Base-by-base conservation (phyloP, 768 basidiomycete species). In the Lyophyllum shimeji region DNA sequence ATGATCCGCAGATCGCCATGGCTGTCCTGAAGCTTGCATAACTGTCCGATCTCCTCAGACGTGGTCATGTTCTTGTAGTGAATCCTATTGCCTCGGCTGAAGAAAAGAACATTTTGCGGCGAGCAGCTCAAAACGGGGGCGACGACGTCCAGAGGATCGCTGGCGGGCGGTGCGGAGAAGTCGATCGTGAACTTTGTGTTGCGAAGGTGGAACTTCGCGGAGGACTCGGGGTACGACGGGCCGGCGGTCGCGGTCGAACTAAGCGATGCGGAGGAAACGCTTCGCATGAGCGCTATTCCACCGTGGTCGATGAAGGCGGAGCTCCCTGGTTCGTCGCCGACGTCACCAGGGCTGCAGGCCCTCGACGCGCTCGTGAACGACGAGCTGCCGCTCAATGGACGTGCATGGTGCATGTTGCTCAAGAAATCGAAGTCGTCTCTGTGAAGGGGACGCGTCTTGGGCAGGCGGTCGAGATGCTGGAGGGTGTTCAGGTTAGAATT, bases 1-100 rank as follows among this genome's bases (percentile, higher is more conserved):
- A 85, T 65, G 5, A 77, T 67, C 18, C 70, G 71, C 52, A 84
- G 60, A 46, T 74, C 70, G 1, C 84, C 83, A 37, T 74, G 69
- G 49, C 67, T 72, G 21, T 79, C 80, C 37, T 72, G 68, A 17
- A 83, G 62, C 60, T 80, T 81, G 66, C 77, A 81, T 18, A 85
- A 61, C 64, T 83, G 82, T 24, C 72, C 73, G 8, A 80, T 73
- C 40, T 82, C 79, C 42, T 76, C 75, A 47, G 65, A 69, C 1
- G 65, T 64, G 7, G 63, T 60, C 39, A 82, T 65, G 58, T 76
- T 78, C 64, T 82, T 82, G 68, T 70, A 77, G 60, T 83, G 75
- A 12, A 86, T 75, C 13, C 84, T 72, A 61, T 84, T 83, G 7
- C 78, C 79, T 2, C 82, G 79, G 33, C 74, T 76, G 62, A 82